phyloP scores from a whole-genome alignment of 116 monocot species.

The Dioscorea cayenensis region DNA sequence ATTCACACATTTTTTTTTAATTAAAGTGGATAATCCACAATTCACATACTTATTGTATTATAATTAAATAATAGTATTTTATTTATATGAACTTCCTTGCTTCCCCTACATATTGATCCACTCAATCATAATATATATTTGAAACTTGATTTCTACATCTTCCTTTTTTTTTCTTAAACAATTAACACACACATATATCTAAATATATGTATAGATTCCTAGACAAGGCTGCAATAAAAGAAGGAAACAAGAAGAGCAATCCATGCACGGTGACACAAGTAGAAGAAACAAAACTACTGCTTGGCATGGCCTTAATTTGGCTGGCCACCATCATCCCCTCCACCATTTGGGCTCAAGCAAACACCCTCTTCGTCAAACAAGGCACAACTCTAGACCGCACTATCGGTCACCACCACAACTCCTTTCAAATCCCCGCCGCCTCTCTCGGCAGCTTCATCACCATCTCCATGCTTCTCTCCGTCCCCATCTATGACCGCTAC shows the following conservation, averaged over 20 bases:
- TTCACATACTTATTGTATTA: too few species aligned
- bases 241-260: neutral
- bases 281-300: slow-evolving; percentile 52
- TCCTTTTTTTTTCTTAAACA: too few species aligned
- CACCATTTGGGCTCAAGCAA: slow-evolving; percentile 55
- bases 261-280: slow-evolving; percentile 69
- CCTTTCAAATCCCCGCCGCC: slow-evolving; percentile 48
- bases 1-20: too few species aligned
- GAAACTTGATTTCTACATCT: too few species aligned
- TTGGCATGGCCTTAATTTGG: slow-evolving; percentile 49
- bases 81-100: too few species aligned
- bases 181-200: too few species aligned
- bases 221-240: slow-evolving; percentile 55
- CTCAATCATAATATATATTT: too few species aligned
- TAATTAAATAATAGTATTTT: too few species aligned
- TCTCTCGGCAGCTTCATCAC: slow-evolving; percentile 34
- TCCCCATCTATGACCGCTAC: slow-evolving; percentile 38
- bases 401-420: slow-evolving; percentile 9
- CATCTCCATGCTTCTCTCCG: slow-evolving; percentile 31
- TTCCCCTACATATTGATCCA: too few species aligned
- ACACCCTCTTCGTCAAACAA: slow-evolving; percentile 72
- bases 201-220: slow-evolving; percentile 19
- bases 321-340: slow-evolving; percentile 45
- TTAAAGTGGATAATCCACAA: too few species aligned
- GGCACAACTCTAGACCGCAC: slow-evolving; percentile 57